These are phyloP conservation scores for Ganoderma lucidum DNA, from an alignment of 1,284 basidiomycete genomes.

Conservation along the genomic window DNA sequence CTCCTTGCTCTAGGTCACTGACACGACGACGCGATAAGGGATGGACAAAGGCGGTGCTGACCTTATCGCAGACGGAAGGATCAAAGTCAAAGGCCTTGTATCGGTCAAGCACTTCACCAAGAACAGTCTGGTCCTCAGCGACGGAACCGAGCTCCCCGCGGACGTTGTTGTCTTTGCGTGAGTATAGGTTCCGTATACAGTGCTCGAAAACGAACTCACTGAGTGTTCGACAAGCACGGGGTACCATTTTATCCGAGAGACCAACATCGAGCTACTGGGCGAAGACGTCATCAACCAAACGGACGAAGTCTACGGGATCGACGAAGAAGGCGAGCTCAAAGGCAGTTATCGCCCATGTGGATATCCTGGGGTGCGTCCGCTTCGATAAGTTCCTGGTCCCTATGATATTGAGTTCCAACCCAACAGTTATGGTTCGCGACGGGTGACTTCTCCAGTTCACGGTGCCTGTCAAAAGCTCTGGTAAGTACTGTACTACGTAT, in stretches of 20 bases:
- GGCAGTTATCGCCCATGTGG: conserved; percentile 46
- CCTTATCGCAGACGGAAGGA: conserved; percentile 50
- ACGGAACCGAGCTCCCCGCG: conserved; percentile 51
- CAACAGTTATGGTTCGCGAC: conserved; percentile 21
- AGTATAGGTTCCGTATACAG: neutral
- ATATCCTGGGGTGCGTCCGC: conserved; percentile 39
- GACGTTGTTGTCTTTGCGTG: conserved; percentile 56
- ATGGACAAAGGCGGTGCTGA: conserved; percentile 44
- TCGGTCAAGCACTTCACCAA: conserved; percentile 46
- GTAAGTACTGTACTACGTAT: conserved; percentile 5
- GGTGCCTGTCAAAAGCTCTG: conserved; percentile 27
- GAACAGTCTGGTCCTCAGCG: conserved; percentile 48
- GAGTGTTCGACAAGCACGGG: conserved; percentile 16
- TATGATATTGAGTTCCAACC: neutral
- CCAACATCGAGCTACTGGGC: conserved; percentile 48
- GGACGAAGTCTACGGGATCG: conserved; percentile 60
- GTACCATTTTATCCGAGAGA: conserved; percentile 23
- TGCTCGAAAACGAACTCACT: neutral
- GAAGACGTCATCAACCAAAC: conserved; percentile 54
- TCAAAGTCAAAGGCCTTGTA: conserved; percentile 52
- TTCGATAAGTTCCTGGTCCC: neutral
- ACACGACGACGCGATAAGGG: conserved; percentile 25
- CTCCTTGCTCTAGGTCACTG: neutral
- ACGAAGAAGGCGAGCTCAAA: conserved; percentile 60
- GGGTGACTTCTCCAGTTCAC: conserved; percentile 27